These are phyloP conservation scores for Malus hybrid DNA, from an alignment of 331 rosid species.

Conservation along the genomic window DNA sequence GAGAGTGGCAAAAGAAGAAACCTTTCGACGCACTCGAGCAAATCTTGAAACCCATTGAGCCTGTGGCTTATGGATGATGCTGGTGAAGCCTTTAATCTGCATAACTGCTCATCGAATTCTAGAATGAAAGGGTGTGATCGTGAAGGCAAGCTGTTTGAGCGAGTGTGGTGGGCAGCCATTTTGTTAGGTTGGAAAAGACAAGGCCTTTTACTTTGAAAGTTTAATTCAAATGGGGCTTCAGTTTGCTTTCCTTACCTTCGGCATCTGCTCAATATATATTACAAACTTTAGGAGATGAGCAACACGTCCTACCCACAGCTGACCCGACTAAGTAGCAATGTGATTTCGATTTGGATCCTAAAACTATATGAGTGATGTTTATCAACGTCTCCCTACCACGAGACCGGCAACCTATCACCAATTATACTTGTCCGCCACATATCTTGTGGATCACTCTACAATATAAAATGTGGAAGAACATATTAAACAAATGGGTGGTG, in stretches of 20 bases:
- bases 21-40: conserved; percentile 45
- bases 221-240: neutral
- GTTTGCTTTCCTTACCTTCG: conserved; percentile 7
- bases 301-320: conserved; percentile 21
- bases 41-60: conserved; percentile 33
- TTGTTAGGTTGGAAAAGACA: conserved; percentile 11
- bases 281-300: conserved; percentile 11
- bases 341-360: conserved; percentile 24
- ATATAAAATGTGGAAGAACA: too few relatives aligned
- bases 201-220: neutral
- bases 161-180: conserved; percentile 43
- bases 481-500: neutral
- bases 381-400: too few relatives aligned
- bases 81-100: conserved; percentile 34
- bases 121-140: conserved; percentile 22
- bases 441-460: neutral
- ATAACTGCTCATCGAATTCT: conserved; percentile 31
- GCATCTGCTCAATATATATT: conserved; percentile 10
- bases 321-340: conserved; percentile 1
- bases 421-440: neutral
- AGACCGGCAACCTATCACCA: too few relatives aligned
- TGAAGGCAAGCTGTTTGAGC: conserved; percentile 21
- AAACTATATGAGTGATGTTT: conserved; percentile 6
- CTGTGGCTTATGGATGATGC: conserved; percentile 25
- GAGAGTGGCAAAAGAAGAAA: conserved; percentile 42